These are phyloP conservation scores for Isatis tinctoria DNA, from an alignment of 345 rosid species.

Conservation along the genomic window DNA sequence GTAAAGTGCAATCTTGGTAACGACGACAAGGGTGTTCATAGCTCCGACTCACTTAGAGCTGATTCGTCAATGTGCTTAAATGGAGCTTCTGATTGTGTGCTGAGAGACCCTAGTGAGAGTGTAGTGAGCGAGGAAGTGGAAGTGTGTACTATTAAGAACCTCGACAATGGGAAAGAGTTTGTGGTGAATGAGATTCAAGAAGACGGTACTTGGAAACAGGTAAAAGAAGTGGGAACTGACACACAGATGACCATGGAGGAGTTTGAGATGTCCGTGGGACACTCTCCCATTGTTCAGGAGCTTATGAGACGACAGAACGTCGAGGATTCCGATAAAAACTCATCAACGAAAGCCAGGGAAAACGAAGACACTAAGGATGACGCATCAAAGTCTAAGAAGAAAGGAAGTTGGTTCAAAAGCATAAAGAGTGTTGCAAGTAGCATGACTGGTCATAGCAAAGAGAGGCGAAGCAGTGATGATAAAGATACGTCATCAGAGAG, in stretches of 20 bases:
- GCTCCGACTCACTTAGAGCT: conserved; percentile 12
- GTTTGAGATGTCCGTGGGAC: conserved; percentile 82
- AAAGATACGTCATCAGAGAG: conserved; percentile 82
- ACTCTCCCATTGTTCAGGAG: conserved; percentile 93
- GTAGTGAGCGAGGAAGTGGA: conserved; percentile 33
- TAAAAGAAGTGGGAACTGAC: conserved; percentile 84
- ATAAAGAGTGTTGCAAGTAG: conserved; percentile 70
- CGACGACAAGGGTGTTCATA: not conserved
- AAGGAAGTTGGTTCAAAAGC: conserved; percentile 74
- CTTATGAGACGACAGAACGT: conserved; percentile 93
- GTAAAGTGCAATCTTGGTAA: not conserved
- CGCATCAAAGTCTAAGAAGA: conserved; percentile 63
- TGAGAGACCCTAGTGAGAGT: conserved; percentile 23
- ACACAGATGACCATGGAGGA: conserved; percentile 94
- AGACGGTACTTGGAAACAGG: conserved; percentile 75
- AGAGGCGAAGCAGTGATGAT: conserved; percentile 90
- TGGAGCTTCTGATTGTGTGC: conserved; percentile 25
- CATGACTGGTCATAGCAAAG: conserved; percentile 52
- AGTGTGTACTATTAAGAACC: conserved; percentile 72
- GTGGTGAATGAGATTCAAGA: conserved; percentile 81
- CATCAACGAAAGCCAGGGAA: conserved; percentile 23
- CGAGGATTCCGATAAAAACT: conserved; percentile 59
- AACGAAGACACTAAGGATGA: conserved; percentile 29
- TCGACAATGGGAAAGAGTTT: conserved; percentile 84
- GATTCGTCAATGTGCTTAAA: conserved; percentile 31